Base-by-base conservation (phyloP, 108 stramenopile genomes). In the Cyclotella cryptica region DNA sequence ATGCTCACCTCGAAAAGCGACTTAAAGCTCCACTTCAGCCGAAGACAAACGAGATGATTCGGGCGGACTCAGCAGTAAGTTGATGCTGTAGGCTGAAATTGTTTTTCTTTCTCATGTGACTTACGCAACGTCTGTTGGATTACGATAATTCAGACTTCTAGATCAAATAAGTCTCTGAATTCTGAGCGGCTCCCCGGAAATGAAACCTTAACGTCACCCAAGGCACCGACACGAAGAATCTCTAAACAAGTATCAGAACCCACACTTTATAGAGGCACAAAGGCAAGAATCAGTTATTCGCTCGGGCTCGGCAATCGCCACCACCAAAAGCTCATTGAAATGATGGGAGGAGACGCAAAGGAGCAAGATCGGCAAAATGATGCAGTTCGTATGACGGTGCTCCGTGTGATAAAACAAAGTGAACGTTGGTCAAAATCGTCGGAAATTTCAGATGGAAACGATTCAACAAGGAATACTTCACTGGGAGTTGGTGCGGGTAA, bases 1-100 rank as follows among this genome's bases (percentile, higher is more conserved):
- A 89, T 41, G 90, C 88, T 12, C 83, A 93, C 28, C 67, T 91
- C 13, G 85, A 87, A 65, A 87, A 74, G n/a, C 74, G 75, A 45
- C 74, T 90, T 10, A 60, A 77, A 45, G 88, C 83, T 27, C 93
- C 93, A 0, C 80, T 89, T 42, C 44, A 65, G 22, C 90, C 92
- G 1, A 77, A 78, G 52, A 79, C 90, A 19, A 53, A 75, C 61
- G 67, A 71, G 28, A 51, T 70, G 44, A 74, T 86, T 21, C 52
- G 60, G 21, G 74, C 52, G 41, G 86, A 87, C 14, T 77, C 69
- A 42, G n/a, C n/a, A n/a, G 80, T 83, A 74, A 78, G 81, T 72
- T 35, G 22, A 64, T 46, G 19, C 12, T 57, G 14, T 27, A 41
- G 14, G 45, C 10, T 41, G 24, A 24, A 12, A n/a, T n/a, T n/a